Evolutionary conservation across 345 rosid genomes (phyloP), one percentile per base, ranked within the genome.

Genomic region (Alliaria petiolata): DNA sequence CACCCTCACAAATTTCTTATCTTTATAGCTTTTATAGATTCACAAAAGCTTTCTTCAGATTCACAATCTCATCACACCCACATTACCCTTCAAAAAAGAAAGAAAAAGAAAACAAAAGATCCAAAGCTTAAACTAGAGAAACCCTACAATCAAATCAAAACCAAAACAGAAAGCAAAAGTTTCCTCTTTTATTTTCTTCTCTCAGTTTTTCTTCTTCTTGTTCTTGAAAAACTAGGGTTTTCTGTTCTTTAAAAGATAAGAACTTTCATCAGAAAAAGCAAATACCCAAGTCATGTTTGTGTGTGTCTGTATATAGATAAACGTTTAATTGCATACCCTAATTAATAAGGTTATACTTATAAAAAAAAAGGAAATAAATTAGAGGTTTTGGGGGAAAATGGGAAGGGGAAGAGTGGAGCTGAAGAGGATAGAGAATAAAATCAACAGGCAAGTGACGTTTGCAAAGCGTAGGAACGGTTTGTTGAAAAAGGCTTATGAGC

Each of bases 361-460:
- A n/a, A n/a, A 14, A 45, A 58, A 12, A 31, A 56, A 40, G 56
- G 54, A 52, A 54, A 61, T 34, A 43, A 53, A 28, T 31, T 26
- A 49, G 54, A 34, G 35, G 15, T 44, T 11, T 44, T 55, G 15
- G 12, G 47, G 40, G 10, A 55, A 62, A 5, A 93, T 93, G 97
- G 98, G 98, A 76, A 90, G 98, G 62, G 97, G 97, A 53, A 88
- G 96, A 81, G 98, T 93, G 38, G 98, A 93, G 85, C 76, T 93
- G 85, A 93, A 93, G 88, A 87, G 98, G 89, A 93, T 93, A 75
- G 98, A 93, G 85, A 93, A 93, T 88, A 93, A 93, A 84, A 93
- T 93, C 54, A 76, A 76, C 76, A 69, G 79, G 49, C 79, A 76
- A 70, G 79, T 76, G 4, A 76, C 79, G 8, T 76, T 76, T 47